Evolutionary conservation across 2,329 filamentous ascomycete species (phyloP).

Genomic region (Chaetomiaceae sp.): DNA sequence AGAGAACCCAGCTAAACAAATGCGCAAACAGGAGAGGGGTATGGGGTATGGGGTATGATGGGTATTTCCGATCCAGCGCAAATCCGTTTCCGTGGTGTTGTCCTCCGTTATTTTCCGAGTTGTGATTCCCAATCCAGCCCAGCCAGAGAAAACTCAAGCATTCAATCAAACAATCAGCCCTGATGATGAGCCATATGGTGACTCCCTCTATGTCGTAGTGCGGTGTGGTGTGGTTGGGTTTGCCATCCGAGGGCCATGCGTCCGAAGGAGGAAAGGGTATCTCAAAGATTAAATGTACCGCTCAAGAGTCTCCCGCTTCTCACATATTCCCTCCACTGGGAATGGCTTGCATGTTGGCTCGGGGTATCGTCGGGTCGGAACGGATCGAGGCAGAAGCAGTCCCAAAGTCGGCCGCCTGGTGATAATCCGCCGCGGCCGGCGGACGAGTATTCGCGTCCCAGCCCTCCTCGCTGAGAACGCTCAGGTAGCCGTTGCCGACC

Average conservation of each 20-base stretch:
- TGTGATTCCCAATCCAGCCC: not conserved
- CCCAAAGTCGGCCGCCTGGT: constrained; percentile 36
- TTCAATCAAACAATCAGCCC: not conserved
- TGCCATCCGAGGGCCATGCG: not conserved
- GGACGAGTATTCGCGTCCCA: constrained; percentile 47
- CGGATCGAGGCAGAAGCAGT: constrained; percentile 35
- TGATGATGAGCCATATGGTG: no score
- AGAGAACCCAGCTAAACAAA: constrained; percentile 25
- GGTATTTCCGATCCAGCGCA: constrained; percentile 1
- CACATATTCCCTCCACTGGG: constrained; percentile 49
- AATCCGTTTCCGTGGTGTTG: not conserved
- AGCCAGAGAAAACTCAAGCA: not conserved
- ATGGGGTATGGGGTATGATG: not conserved
- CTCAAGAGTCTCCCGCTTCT: not conserved
- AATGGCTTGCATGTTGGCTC: constrained; percentile 44
- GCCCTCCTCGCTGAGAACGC: constrained; percentile 73
- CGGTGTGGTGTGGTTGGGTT: no score
- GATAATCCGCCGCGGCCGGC: constrained; percentile 37
- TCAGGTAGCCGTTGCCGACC: constrained; percentile 83
- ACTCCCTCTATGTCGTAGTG: no score
- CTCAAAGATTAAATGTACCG: not conserved
- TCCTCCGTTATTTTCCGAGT: not conserved
- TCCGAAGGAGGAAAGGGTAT: constrained; percentile 11
- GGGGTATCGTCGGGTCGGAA: constrained; percentile 33
- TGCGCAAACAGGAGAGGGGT: constrained; percentile 4